Evolutionary conservation across 306 rosid species (phyloP).

Genomic region (Lablab purpureus): DNA sequence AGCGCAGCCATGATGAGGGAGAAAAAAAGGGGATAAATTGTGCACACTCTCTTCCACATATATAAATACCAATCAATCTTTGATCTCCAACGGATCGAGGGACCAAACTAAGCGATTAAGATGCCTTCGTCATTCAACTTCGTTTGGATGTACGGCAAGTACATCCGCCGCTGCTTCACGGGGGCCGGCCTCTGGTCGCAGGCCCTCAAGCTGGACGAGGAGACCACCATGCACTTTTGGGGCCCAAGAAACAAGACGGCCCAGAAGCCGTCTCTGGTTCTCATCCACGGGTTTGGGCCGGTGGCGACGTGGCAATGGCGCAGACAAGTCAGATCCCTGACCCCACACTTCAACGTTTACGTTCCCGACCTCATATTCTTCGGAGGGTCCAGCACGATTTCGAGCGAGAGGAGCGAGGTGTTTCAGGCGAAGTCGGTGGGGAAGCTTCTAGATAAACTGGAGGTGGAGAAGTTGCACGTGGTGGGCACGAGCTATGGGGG

Average conservation of each 20-base stretch:
- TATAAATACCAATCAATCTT: not conserved
- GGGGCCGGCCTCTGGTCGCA: slow-evolving; percentile 70
- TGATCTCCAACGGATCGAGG: not conserved
- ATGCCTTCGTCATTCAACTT: slow-evolving; percentile 75
- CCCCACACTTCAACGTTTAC: slow-evolving; percentile 66
- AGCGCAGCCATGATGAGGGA: no score
- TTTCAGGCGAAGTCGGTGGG: slow-evolving; percentile 76
- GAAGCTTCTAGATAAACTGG: slow-evolving; percentile 62
- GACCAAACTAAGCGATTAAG: not conserved
- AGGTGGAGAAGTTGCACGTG: slow-evolving; percentile 57
- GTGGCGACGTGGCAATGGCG: slow-evolving; percentile 88
- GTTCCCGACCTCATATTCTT: slow-evolving; percentile 88
- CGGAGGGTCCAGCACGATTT: slow-evolving; percentile 65
- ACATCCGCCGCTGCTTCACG: slow-evolving; percentile 74
- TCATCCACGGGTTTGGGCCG: slow-evolving; percentile 91
- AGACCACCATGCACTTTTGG: slow-evolving; percentile 78
- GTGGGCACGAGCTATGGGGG: slow-evolving; percentile 93
- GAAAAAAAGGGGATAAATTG: no score
- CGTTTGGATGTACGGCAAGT: slow-evolving; percentile 55
- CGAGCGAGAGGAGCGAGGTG: slow-evolving; percentile 60
- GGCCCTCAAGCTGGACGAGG: slow-evolving; percentile 52
- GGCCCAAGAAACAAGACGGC: slow-evolving; percentile 51
- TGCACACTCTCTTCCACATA: no score
- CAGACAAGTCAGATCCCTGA: slow-evolving; percentile 70
- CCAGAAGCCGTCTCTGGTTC: slow-evolving; percentile 54